Conservation (phyloP, 192 early-diverging fungal genomes). For the Entrophospora sp. region DNA sequence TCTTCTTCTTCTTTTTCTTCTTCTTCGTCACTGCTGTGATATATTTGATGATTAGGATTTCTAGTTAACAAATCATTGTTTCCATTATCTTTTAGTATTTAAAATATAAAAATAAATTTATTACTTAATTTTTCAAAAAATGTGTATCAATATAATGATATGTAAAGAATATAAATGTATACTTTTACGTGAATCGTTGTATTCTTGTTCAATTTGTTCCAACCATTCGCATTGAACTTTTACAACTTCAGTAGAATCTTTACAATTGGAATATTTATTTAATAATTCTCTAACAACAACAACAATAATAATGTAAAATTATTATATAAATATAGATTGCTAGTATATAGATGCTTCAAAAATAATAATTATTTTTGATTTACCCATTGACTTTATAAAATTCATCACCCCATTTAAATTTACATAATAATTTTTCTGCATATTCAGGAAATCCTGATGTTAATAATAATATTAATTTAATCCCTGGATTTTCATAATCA, state of each 20-base stretch:
- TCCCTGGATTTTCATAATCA: no score
- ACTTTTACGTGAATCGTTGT: constrained; percentile 36
- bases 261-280: constrained; percentile 66
- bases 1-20: neutral
- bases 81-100: constrained; percentile 22
- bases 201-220: constrained; percentile 60
- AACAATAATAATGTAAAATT: neutral
- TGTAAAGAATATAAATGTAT: neutral
- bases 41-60: constrained; percentile 43
- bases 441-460: constrained; percentile 40
- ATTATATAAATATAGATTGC: neutral
- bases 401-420: constrained; percentile 94
- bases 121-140: constrained; percentile 10
- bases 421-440: constrained; percentile 66
- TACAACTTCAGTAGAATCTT: constrained; percentile 62
- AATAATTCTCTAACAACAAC: constrained; percentile 53
- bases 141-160: neutral
- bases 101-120: neutral
- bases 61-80: constrained; percentile 41
- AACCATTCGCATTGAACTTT: constrained; percentile 76
- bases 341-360: neutral
- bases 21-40: constrained; percentile 30
- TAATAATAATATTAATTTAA: constrained; percentile 1
- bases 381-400: constrained; percentile 85
- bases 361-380: neutral